Evolutionary conservation across 2,329 filamentous ascomycete species (phyloP).

Genomic region (Cladophialophora immunda): DNA sequence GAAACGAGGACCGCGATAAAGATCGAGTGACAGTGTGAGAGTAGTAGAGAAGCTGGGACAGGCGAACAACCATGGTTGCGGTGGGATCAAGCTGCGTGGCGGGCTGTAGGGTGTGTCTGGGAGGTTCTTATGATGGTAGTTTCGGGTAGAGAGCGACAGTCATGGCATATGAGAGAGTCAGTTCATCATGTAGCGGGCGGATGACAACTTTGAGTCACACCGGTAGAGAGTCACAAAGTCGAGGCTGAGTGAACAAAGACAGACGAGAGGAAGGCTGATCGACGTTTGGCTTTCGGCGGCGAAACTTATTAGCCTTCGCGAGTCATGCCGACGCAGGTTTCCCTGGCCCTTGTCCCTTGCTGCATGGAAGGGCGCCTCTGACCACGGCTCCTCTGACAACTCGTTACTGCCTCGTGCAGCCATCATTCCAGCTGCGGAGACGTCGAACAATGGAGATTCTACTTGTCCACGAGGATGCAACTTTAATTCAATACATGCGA

Average conservation of each 20-base stretch:
- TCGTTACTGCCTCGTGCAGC: background rate
- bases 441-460: background rate
- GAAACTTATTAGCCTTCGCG: background rate
- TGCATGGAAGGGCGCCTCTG: background rate
- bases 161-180: conserved; percentile 8
- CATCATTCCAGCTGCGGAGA: background rate
- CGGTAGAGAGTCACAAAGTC: conserved; percentile 1
- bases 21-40: conserved; percentile 61
- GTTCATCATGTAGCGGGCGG: background rate
- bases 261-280: background rate
- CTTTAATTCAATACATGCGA: background rate
- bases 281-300: background rate
- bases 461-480: background rate
- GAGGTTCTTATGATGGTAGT: conserved; percentile 13
- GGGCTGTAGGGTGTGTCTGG: background rate
- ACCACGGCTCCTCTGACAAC: background rate
- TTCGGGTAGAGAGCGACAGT: background rate
- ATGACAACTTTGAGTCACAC: conserved; percentile 12
- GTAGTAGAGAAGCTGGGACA: conserved; percentile 58
- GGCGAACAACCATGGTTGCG: conserved; percentile 57
- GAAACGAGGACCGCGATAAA: conserved; percentile 45
- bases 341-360: background rate
- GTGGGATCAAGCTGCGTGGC: background rate
- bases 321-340: background rate
- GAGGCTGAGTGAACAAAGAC: background rate